phyloP scores from a whole-genome alignment of 208 protist species.

The Leishmania major region DNA sequence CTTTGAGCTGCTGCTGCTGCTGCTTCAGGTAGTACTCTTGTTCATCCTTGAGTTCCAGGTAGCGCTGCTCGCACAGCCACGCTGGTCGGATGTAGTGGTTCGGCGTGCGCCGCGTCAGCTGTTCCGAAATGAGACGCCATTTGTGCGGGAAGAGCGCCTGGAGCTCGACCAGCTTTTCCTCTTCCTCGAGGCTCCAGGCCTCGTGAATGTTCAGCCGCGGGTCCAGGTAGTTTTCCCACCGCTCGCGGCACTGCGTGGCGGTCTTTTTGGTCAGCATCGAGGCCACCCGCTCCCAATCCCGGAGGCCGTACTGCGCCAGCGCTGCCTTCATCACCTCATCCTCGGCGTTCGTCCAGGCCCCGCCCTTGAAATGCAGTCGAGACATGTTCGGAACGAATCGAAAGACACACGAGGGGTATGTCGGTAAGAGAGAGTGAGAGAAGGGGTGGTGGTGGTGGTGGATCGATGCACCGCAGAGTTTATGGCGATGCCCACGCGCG shows the following conservation, averaged over 20 bases:
- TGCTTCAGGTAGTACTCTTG: conserved; percentile 72
- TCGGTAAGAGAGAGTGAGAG: background rate
- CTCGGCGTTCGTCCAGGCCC: conserved; percentile 99
- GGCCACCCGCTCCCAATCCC: conserved; percentile 99
- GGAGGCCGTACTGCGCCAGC: conserved; percentile 99
- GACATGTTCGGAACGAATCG: conserved; percentile 57
- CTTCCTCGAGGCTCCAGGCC: conserved; percentile 99
- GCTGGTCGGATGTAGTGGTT: conserved; percentile 95
- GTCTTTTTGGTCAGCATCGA: conserved; percentile 98
- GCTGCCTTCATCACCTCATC: conserved; percentile 99
- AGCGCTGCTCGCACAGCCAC: conserved; percentile 99
- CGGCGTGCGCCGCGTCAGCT: conserved; percentile 57
- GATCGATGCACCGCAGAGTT: background rate
- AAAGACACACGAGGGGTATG: conserved; percentile 3
- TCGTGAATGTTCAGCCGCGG: conserved; percentile 99
- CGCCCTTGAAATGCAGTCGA: conserved; percentile 95
- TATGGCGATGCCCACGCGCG: background rate
- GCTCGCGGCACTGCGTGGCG: conserved; percentile 99
- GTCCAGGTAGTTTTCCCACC: conserved; percentile 99
- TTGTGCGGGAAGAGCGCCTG: conserved; percentile 98
- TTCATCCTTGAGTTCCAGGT: conserved; percentile 96
- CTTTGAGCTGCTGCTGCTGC: conserved; percentile 32
- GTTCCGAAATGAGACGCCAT: conserved; percentile 98
- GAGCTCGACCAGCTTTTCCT: conserved; percentile 99
- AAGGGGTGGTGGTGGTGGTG: background rate